Evolutionary conservation across 441 rosid genomes (phyloP), one percentile per base, ranked within the genome.

Genomic region (Breynia disticha): DNA sequence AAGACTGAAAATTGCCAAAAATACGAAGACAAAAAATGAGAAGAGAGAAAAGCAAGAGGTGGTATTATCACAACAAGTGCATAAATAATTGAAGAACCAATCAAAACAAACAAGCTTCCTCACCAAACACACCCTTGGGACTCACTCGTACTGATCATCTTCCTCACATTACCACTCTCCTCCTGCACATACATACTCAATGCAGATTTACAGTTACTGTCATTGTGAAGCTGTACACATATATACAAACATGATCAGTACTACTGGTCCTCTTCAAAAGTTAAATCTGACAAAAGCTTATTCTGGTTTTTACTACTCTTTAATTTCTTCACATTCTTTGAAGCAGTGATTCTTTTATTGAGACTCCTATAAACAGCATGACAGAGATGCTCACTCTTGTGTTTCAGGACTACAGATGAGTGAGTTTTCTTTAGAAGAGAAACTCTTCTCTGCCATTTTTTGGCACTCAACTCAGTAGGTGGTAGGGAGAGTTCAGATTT

Each of bases 311-410:
- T 21, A 19, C 16, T 22, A 54, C 16, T 50, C n/a, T n/a, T n/a
- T n/a, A n/a, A n/a, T 52, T 64, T 50, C 46, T 62, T 62, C 74
- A 62, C 59, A 1, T 21, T 50, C 54, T 56, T 65, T 41, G 56
- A 67, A 60, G 65, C 62, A 52, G 37, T 20, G 11, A 44, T 24
- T 41, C 32, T 48, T 62, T 19, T 63, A 62, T 48, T 56, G 65
- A 49, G 67, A 65, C 57, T 65, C 61, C 67, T 59, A 65, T 65
- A 71, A 56, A 59, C 56, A 54, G 80, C 49, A 58, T 46, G 6
- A 52, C 60, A 45, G 52, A 61, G 67, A 69, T 66, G 59, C 72
- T 55, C 21, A n/a, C 45, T 38, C 61, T 52, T 53, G 62, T 48
- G 60, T 64, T 58, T 64, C 70, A 66, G 66, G 50, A 19, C 66